A percentile compares a stretch with the other conserved stretches of the same genome.
These are phyloP conservation scores for Bipolaris victoriae DNA, from an alignment of 2,329 filamentous ascomycete species.

Conservation along the genomic window DNA sequence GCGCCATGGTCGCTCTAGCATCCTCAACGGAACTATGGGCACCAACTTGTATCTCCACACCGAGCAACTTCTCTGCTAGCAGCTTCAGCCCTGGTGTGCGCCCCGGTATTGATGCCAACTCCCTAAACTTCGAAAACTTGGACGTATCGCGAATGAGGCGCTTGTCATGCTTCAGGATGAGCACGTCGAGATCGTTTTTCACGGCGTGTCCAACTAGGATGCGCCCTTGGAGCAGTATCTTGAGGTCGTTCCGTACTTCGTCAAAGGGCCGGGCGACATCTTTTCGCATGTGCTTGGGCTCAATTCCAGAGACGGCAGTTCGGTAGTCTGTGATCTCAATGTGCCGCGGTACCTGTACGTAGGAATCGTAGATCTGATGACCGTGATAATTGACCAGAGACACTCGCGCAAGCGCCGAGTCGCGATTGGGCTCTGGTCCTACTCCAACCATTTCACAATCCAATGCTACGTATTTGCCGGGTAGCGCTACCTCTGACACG, in stretches of 20 bases:
- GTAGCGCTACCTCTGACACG: constrained; percentile 61
- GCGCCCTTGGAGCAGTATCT: constrained; percentile 69
- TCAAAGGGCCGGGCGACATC: constrained; percentile 63
- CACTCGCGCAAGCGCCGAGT: constrained; percentile 81
- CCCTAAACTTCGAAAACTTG: constrained; percentile 74
- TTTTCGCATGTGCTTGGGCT: constrained; percentile 71
- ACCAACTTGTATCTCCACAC: constrained; percentile 65
- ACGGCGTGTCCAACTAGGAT: constrained; percentile 86
- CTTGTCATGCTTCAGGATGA: constrained; percentile 79
- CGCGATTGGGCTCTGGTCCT: constrained; percentile 66
- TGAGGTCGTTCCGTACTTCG: constrained; percentile 76
- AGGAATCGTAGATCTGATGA: constrained; percentile 91
- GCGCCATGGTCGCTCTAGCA: constrained; percentile 85
- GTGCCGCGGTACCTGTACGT: constrained; percentile 71
- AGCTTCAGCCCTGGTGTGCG: constrained; percentile 71
- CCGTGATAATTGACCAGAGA: constrained; percentile 95
- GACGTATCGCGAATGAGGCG: constrained; percentile 85
- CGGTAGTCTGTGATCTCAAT: constrained; percentile 88
- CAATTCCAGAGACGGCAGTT: constrained; percentile 83
- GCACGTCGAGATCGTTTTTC: constrained; percentile 74
- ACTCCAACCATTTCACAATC: constrained; percentile 99
- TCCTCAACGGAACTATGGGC: constrained; percentile 72
- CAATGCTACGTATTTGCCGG: constrained; percentile 89
- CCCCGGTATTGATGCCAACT: constrained; percentile 64
- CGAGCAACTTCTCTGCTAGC: constrained; percentile 63